These are phyloP conservation scores for Cryptosporidium tyzzeri DNA, from an alignment of 169 alveolate species.

Conservation along the genomic window DNA sequence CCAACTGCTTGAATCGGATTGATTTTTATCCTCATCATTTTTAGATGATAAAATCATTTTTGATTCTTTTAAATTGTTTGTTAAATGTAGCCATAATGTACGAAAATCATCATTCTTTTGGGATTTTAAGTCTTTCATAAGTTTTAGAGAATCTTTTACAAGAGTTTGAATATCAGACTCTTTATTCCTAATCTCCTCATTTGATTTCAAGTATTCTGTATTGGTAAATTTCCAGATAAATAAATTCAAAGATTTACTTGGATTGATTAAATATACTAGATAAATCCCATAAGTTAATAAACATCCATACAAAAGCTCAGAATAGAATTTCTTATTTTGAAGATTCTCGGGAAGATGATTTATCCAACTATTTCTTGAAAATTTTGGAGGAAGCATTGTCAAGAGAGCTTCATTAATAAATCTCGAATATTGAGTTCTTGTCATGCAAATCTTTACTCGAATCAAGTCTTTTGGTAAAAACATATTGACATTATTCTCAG, in stretches of 20 bases:
- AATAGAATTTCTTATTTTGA: neutral
- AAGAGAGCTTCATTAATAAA: constrained; percentile 36
- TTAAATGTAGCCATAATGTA: constrained; percentile 6
- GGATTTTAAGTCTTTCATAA: neutral
- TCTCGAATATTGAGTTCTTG: constrained; percentile 68
- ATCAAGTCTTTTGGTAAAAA: constrained; percentile 32
- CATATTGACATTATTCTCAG: neutral
- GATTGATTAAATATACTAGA: constrained; percentile 16
- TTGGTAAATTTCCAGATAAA: constrained; percentile 26
- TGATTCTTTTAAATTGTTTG: neutral
- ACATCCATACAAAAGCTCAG: constrained; percentile 30
- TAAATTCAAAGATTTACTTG: constrained; percentile 2
- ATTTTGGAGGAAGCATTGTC: constrained; percentile 7
- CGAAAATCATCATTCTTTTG: constrained; percentile 9
- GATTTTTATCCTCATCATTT: neutral
- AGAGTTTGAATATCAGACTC: neutral
- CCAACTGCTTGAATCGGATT: constrained; percentile 31
- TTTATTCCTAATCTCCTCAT: neutral
- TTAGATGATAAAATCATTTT: neutral
- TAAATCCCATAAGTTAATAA: constrained; percentile 36
- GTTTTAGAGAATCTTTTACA: neutral
- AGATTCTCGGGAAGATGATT: neutral
- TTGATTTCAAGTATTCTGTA: neutral
- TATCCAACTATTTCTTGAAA: constrained; percentile 27
- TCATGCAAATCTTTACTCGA: constrained; percentile 34